phyloP scores from a whole-genome alignment of 106 monocot genomes.

The Phalaenopsis aphrodite region DNA sequence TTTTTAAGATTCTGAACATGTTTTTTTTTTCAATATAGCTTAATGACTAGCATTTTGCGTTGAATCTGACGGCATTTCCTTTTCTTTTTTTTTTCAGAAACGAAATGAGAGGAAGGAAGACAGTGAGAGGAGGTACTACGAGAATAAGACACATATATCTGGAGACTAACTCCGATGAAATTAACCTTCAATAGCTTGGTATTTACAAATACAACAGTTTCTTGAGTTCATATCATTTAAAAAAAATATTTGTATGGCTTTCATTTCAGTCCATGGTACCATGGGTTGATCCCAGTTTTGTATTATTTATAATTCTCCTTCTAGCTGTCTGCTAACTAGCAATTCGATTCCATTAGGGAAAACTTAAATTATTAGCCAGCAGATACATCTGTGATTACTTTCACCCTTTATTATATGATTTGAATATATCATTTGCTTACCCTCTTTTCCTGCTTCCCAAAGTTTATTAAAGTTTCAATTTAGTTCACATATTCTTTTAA shows the following conservation, averaged over 20 bases:
- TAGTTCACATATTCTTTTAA: too few relatives aligned
- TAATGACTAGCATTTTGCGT: neutral
- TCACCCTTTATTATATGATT: neutral
- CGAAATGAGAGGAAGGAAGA: constrained; percentile 76
- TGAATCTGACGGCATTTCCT: neutral
- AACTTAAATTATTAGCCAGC: neutral
- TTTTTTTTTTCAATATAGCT: neutral
- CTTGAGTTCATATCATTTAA: neutral
- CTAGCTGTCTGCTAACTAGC: too few relatives aligned
- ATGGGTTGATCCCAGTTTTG: constrained; percentile 1
- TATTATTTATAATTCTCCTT: neutral
- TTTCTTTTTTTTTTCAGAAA: constrained; percentile 30
- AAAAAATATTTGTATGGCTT: neutral
- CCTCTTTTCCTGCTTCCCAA: neutral
- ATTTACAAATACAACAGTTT: neutral
- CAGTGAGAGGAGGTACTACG: constrained; percentile 63
- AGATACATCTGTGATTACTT: neutral
- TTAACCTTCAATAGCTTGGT: too few relatives aligned
- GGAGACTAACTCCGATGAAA: constrained; percentile 27
- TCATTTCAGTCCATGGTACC: neutral
- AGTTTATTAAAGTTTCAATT: too few relatives aligned
- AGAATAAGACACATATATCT: constrained; percentile 33
- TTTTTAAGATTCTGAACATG: too few relatives aligned
- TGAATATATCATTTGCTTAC: neutral
- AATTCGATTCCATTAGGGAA: neutral